Evolutionary conservation across 371 early-diverging fungal genomes (phyloP), one percentile per base, ranked within the genome.

Genomic region (Syncephalastrum racemosum): DNA sequence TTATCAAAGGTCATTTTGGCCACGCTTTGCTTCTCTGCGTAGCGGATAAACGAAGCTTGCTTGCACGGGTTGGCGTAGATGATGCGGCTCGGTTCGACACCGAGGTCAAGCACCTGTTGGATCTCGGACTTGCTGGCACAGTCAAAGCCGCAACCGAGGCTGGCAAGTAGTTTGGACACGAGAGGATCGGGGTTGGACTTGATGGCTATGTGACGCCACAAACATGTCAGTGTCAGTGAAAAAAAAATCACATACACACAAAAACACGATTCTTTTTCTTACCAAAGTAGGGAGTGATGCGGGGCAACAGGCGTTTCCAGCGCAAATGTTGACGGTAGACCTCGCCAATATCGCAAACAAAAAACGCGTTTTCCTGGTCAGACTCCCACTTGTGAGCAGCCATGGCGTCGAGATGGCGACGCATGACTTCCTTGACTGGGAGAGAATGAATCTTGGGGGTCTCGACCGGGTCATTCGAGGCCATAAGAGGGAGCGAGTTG

Each of bases 21-120:
- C 22, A 98, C 94, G 60, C 86, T 85, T 50, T 86, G 80, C 49
- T 79, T 76, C 22, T 77, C 73, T 12, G 97, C 95, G 64, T 82
- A 94, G 53, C 91, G 89, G 65, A 98, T 86, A 70, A 93, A 95
- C 15, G 96, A 95, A 20, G 87, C 83, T 62, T 94, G 95, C 80
- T 98, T 98, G 85, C 98, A 97, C 31, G 99, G 98, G 77, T 98
- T 96, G 59, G 99, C 99, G 61, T 94, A 98, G 67, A 98, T 96
- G 66, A 98, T 90, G 52, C 89, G 82, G 27, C 70, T 69, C 15
- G 96, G 81, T 42, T 84, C 84, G 1, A 88, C 91, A 53, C 95
- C 95, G 48, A 84, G 67, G 31, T 84, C 79, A 53, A 97, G 81
- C 44, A 91, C 90, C 51, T 84, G 81, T 60, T 93, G 86, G 49